Evolutionary conservation across 2,329 filamentous ascomycete species (phyloP).

Genomic region (Drechslerella stenobrocha): DNA sequence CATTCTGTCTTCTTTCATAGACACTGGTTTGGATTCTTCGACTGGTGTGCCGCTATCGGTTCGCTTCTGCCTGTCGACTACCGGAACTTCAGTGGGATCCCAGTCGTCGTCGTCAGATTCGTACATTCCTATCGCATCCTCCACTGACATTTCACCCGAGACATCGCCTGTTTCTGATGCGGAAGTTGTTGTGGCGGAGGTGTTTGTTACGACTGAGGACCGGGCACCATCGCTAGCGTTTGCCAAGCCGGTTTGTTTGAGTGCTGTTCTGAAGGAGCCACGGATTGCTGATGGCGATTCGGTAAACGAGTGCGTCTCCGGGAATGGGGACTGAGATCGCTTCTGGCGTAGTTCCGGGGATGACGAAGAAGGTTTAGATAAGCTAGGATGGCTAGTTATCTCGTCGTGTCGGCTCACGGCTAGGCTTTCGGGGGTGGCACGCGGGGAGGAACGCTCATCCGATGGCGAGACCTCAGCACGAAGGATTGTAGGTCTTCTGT

Average conservation of each 20-base stretch:
- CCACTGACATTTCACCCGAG: constrained; percentile 51
- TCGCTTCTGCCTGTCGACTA: constrained; percentile 50
- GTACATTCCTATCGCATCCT: constrained; percentile 53
- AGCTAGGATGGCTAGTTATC: constrained; percentile 8
- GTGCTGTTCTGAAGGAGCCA: constrained; percentile 20
- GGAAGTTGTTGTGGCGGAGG: constrained; percentile 41
- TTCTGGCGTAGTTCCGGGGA: constrained; percentile 23
- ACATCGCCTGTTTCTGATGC: constrained; percentile 41
- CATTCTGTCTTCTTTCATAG: constrained; percentile 50
- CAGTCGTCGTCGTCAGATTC: constrained; percentile 52
- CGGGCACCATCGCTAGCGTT: constrained; percentile 20
- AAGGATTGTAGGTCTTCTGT: constrained; percentile 44
- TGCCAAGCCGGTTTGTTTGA: constrained; percentile 16
- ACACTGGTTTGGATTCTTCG: constrained; percentile 48
- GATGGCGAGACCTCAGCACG: constrained; percentile 32
- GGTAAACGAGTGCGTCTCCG: constrained; percentile 6
- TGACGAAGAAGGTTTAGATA: constrained; percentile 25
- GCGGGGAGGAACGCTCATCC: constrained; percentile 23
- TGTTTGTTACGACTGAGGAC: constrained; percentile 41
- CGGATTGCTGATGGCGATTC: constrained; percentile 27
- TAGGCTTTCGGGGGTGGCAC: constrained; percentile 33
- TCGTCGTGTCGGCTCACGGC: constrained; percentile 32
- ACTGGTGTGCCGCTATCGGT: constrained; percentile 52
- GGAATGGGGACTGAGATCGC: constrained; percentile 31
- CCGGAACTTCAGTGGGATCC: constrained; percentile 50